These are phyloP conservation scores for Yamadazyma dushanensis DNA, from an alignment of 1,139 yeast genomes.

Conservation along the genomic window DNA sequence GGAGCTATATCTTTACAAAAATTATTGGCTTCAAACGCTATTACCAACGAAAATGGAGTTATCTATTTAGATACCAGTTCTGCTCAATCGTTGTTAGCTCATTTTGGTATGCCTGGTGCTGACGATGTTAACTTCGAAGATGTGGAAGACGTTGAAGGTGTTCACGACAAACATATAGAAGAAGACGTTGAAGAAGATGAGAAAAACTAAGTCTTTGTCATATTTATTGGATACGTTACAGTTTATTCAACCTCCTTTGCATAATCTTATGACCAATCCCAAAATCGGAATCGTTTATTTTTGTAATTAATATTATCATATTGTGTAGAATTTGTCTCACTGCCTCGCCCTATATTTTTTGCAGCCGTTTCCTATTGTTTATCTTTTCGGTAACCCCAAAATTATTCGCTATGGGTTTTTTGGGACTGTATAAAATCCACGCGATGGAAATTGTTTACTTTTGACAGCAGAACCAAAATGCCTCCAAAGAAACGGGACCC, in stretches of 20 bases:
- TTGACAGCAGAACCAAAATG: constrained; percentile 9
- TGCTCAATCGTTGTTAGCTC: constrained; percentile 50
- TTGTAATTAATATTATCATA: too few species aligned
- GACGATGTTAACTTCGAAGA: constrained; percentile 25
- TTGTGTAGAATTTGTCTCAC: too few species aligned
- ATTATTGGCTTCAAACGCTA: constrained; percentile 50
- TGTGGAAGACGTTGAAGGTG: constrained; percentile 19
- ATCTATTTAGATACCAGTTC: constrained; percentile 52
- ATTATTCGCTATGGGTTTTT: too few species aligned
- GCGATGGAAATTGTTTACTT: constrained; percentile 7
- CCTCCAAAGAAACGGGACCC: constrained; percentile 17
- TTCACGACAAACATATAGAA: constrained; percentile 26
- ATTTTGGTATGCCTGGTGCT: constrained; percentile 44
- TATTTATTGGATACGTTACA: too few species aligned
- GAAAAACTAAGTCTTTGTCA: background rate
- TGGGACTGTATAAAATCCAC: background rate
- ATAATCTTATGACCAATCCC: too few species aligned
- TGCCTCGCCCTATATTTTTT: too few species aligned
- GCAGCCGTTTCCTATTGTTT: too few species aligned
- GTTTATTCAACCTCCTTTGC: too few species aligned
- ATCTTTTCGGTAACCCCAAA: too few species aligned
- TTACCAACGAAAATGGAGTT: constrained; percentile 58
- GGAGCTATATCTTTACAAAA: constrained; percentile 54
- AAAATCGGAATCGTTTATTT: too few species aligned
- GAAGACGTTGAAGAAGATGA: constrained; percentile 22